phyloP scores from a whole-genome alignment of 495 filamentous ascomycete species.

The Penicillium manginii region DNA sequence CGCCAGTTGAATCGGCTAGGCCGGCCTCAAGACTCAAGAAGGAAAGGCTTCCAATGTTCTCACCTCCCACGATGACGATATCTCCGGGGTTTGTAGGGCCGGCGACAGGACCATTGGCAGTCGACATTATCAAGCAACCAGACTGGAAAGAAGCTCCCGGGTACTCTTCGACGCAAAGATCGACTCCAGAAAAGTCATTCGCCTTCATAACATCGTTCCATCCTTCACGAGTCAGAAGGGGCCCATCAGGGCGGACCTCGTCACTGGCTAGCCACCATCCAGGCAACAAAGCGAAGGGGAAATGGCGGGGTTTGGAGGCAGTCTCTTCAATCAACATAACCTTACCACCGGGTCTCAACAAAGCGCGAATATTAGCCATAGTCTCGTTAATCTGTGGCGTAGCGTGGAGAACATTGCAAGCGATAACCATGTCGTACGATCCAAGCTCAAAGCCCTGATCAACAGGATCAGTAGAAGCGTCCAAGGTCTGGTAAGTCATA shows the following conservation, averaged over 20 bases:
- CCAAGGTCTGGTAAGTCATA: constrained; percentile 51
- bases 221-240: constrained; percentile 25
- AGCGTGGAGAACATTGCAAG: constrained; percentile 57
- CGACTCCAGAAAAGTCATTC: constrained; percentile 30
- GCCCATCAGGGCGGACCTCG: constrained; percentile 23
- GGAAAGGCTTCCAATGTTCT: constrained; percentile 19
- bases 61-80: constrained; percentile 24
- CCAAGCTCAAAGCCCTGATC: constrained; percentile 50
- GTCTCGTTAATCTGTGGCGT: constrained; percentile 50
- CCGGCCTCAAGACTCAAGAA: constrained; percentile 16
- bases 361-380: constrained; percentile 43
- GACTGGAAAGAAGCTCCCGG: constrained; percentile 28
- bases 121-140: constrained; percentile 29
- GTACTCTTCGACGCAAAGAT: constrained; percentile 29
- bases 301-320: constrained; percentile 23
- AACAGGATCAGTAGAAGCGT: constrained; percentile 48
- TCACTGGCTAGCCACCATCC: constrained; percentile 38
- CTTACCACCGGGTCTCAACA: constrained; percentile 41
- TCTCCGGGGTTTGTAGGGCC: constrained; percentile 24
- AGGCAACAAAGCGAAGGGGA: constrained; percentile 32
- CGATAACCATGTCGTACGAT: constrained; percentile 55
- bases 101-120: constrained; percentile 15
- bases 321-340: constrained; percentile 35
- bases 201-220: constrained; percentile 29
- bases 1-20: constrained; percentile 19